Percentiles rank a stretch among this genome's conserved stretches.
Evolutionary conservation across 2,329 filamentous ascomycete species (phyloP).

Genomic region (Periconia digitata): DNA sequence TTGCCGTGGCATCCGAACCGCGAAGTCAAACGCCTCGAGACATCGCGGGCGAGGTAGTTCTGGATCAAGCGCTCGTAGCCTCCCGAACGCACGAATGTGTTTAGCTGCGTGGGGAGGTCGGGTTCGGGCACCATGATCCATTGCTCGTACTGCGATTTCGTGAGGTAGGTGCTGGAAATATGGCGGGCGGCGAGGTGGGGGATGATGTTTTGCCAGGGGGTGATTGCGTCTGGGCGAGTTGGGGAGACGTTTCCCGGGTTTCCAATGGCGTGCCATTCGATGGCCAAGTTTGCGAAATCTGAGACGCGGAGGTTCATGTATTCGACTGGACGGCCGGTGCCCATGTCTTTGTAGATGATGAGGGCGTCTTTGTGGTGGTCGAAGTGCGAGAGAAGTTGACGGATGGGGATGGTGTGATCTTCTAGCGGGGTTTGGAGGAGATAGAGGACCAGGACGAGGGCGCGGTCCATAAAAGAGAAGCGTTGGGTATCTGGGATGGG

Average conservation of each 20-base stretch:
- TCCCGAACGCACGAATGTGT: neutral
- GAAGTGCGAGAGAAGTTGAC: neutral
- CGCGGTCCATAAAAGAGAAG: neutral
- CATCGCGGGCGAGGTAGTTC: neutral
- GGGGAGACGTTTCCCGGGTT: conserved; percentile 2
- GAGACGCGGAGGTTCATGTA: neutral
- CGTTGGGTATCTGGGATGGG: neutral
- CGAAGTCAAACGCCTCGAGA: neutral
- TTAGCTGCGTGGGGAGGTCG: neutral
- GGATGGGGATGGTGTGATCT: neutral
- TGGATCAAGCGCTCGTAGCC: neutral
- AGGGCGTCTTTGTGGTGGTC: neutral
- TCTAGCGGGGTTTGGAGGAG: neutral
- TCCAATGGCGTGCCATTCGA: neutral
- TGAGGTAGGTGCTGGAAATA: neutral
- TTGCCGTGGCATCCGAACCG: neutral
- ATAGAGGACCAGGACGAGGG: neutral
- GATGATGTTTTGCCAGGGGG: conserved; percentile 1
- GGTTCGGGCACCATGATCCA: neutral
- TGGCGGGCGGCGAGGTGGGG: neutral
- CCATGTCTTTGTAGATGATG: neutral
- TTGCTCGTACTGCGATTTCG: neutral
- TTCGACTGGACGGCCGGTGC: neutral
- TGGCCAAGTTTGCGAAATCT: neutral
- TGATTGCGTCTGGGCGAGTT: neutral